Percentiles rank a stretch among this genome's conserved stretches.
Evolutionary conservation across 495 filamentous ascomycete genomes (phyloP).

Genomic region (Podospora appendiculata): DNA sequence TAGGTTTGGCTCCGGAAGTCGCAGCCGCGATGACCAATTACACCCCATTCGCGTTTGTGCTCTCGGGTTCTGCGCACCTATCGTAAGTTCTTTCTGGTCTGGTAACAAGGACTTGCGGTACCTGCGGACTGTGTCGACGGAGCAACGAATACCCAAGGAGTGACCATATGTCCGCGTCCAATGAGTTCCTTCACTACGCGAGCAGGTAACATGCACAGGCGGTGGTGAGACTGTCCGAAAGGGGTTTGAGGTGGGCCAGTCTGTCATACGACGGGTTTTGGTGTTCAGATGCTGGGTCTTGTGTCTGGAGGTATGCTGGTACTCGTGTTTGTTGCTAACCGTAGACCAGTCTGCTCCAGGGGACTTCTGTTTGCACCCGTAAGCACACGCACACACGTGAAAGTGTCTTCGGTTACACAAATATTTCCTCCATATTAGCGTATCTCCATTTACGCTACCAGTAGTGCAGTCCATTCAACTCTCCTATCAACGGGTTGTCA

Average conservation of each 20-base stretch:
- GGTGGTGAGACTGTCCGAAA: conserved; percentile 7
- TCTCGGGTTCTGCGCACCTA: not conserved
- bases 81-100: not conserved
- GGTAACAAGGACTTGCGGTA: not conserved
- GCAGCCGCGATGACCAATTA: not conserved
- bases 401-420: no score
- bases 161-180: conserved; percentile 2
- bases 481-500: no score
- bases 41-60: not conserved
- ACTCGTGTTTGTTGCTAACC: conserved; percentile 3
- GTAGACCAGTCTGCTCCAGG: not conserved
- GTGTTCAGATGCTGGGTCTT: not conserved
- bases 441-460: no score
- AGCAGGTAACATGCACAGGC: conserved; percentile 3
- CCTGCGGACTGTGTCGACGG: not conserved
- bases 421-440: no score
- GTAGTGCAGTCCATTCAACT: no score
- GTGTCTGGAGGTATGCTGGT: not conserved
- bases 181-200: conserved; percentile 5
- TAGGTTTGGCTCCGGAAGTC: not conserved
- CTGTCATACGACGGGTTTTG: conserved; percentile 3
- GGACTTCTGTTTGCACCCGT: not conserved
- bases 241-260: not conserved
- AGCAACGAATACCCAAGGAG: not conserved
- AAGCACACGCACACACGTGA: no score